These are phyloP conservation scores for Symbiodinium pilosum DNA, from an alignment of 73 alveolate species.

Conservation along the genomic window DNA sequence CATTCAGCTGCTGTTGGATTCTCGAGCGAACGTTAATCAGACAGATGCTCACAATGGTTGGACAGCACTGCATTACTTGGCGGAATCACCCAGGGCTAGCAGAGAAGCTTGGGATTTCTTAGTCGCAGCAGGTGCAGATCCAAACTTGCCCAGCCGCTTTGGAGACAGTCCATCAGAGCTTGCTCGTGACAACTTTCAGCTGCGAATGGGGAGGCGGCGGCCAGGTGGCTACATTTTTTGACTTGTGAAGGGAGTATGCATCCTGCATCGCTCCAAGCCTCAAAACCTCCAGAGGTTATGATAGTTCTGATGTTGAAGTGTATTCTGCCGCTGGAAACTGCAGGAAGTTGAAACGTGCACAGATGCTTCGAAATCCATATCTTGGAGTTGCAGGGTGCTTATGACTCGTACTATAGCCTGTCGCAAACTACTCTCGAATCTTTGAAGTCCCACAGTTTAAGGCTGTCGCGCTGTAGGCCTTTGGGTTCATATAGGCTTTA, in stretches of 20 bases:
- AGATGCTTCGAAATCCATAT: too few species aligned
- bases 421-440: too few species aligned
- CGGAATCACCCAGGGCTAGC: not conserved
- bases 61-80: conserved; percentile 31
- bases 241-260: not conserved
- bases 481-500: too few species aligned
- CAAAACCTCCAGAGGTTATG: not conserved
- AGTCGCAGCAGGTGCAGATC: not conserved
- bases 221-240: not conserved
- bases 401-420: too few species aligned
- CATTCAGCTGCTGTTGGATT: conserved; percentile 24
- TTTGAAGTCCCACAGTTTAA: too few species aligned
- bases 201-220: not conserved
- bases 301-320: too few species aligned
- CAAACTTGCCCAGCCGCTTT: not conserved
- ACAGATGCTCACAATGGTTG: conserved; percentile 33
- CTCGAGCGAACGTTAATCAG: conserved; percentile 22
- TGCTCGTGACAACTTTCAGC: conserved; percentile 2
- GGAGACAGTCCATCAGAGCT: conserved; percentile 24
- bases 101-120: conserved; percentile 20
- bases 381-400: too few species aligned
- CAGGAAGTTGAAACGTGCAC: too few species aligned
- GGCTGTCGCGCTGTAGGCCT: too few species aligned
- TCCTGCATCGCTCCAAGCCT: not conserved
- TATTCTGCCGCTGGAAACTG: too few species aligned